phyloP scores from a whole-genome alignment of 306 rosid genomes.

The Arachis hypogaea region DNA sequence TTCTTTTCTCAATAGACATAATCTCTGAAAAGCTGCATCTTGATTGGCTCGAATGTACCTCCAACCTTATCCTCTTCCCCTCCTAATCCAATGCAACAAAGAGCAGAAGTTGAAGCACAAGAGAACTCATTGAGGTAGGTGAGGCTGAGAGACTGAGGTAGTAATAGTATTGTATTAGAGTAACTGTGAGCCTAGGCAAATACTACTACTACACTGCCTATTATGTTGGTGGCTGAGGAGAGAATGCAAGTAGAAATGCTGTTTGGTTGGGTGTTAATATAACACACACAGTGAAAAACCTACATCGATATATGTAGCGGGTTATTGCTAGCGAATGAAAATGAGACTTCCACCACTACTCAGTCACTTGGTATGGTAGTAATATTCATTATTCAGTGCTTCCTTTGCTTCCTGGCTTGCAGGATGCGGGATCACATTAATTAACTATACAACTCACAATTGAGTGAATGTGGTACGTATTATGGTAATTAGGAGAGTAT shows the following conservation, averaged over 20 bases:
- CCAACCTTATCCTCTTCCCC: conserved; percentile 55
- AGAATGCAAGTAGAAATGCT: conserved; percentile 39
- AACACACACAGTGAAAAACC: not conserved
- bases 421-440: conserved; percentile 29
- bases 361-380: not conserved
- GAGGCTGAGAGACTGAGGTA: not conserved
- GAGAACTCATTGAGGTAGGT: conserved; percentile 7
- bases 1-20: not conserved
- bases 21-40: conserved; percentile 46
- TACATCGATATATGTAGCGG: conserved; percentile 47
- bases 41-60: conserved; percentile 54
- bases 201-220: conserved; percentile 8
- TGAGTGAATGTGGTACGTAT: conserved; percentile 22
- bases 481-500: not conserved
- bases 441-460: conserved; percentile 2
- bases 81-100: conserved; percentile 17
- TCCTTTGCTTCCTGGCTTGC: conserved; percentile 42
- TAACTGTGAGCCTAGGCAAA: conserved; percentile 35
- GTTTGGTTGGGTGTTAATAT: conserved; percentile 39
- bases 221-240: conserved; percentile 39
- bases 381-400: conserved; percentile 31
- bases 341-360: not conserved
- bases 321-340: conserved; percentile 35
- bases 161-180: not conserved
- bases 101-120: too few relatives aligned